Conservation (phyloP, 768 basidiomycete species). For the Crucibulum laeve region DNA sequence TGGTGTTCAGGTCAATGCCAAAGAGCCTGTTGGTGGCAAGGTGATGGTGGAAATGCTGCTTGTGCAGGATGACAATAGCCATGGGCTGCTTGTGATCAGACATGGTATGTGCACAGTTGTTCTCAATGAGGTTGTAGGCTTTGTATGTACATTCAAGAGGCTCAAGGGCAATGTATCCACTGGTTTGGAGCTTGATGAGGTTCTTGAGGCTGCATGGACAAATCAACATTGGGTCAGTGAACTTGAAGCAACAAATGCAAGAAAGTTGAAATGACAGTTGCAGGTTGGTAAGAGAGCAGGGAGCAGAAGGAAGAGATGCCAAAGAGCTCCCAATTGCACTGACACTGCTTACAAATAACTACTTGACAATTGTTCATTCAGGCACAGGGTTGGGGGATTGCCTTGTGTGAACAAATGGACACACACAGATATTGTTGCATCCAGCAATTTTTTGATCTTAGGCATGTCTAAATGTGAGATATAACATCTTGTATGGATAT, state of each 20-base stretch:
- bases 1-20: slow-evolving; percentile 17
- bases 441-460: too few species aligned
- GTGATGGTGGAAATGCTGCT: slow-evolving; percentile 56
- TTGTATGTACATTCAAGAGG: slow-evolving; percentile 87
- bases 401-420: too few species aligned
- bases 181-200: slow-evolving; percentile 75
- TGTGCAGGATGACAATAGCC: slow-evolving; percentile 81
- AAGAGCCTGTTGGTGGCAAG: slow-evolving; percentile 18
- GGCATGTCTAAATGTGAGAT: too few species aligned
- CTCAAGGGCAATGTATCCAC: slow-evolving; percentile 92
- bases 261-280: too few species aligned
- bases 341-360: too few species aligned
- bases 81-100: slow-evolving; percentile 77
- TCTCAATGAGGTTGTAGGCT: slow-evolving; percentile 70
- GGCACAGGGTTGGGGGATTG: too few species aligned
- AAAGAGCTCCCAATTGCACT: too few species aligned
- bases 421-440: too few species aligned
- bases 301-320: slow-evolving; percentile 1
- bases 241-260: background rate
- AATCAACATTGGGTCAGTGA: background rate
- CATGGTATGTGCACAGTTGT: slow-evolving; percentile 79
- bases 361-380: too few species aligned
- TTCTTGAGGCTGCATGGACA: slow-evolving; percentile 63
- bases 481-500: too few species aligned
- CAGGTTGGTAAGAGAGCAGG: too few species aligned